Base-by-base conservation (phyloP, 176 grass and related monocot genomes). In the Triticum timopheevii region DNA sequence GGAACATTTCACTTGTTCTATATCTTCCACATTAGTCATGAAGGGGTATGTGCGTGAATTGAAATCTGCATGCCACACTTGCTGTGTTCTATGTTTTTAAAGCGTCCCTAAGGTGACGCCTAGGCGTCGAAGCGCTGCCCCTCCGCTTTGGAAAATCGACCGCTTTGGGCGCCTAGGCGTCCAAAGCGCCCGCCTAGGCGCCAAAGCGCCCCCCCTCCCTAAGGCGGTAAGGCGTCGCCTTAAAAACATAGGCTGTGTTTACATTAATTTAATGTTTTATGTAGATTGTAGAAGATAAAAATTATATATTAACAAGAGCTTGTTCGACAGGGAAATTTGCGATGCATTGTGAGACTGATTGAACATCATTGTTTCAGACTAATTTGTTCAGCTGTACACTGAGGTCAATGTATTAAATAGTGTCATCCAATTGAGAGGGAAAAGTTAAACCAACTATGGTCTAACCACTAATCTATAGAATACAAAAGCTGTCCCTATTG, bases 401-500 rank as follows among this genome's bases (percentile, higher is more conserved):
- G 25, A 82, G 19, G 44, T 52, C 64, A 61, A 27, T 65, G n/a
- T 64, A 81, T 67, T 5, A 83, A 70, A 71, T 58, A 36, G 10
- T 71, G 66, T 0, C 31, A 38, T 71, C 9, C 31, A 2, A 36
- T 27, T 71, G 45, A 70, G 13, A 13, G 31, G 36, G 22, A 8
- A 15, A 38, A 71, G 6, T 79, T 59, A 83, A 90, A 68, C 20
- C 13, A 33, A 61, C 15, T 61, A 47, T 13, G 58, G 7, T 74
- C 24, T 13, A 78, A 17, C 27, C 74, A 77, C 25, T 34, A 77
- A 28, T 33, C 74, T 77, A 77, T 56, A 56, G 27, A 34, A 56
- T 22, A 56, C 74, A 77, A 56, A 77, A 77, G 47, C 47, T 56
- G 38, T 78, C 54, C 40, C 65, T 64, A 12, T 86, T 72, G 52